These are phyloP conservation scores for Termitomyces sp. DNA, from an alignment of 768 basidiomycete genomes.

Conservation along the genomic window DNA sequence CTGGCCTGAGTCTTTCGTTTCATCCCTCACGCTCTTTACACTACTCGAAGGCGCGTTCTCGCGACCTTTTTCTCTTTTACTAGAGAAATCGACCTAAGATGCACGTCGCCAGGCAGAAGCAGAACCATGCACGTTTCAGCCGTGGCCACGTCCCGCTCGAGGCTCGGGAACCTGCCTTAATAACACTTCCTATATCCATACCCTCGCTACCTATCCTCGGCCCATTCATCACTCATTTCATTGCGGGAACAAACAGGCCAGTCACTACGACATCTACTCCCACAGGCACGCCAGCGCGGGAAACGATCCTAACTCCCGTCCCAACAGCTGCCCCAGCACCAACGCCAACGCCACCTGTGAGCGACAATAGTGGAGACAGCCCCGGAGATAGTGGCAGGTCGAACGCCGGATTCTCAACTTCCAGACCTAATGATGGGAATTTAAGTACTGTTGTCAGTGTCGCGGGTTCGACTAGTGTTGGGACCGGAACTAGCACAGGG, in stretches of 20 bases:
- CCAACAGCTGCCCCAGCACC: slow-evolving; percentile 14
- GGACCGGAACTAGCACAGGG: slow-evolving; percentile 8
- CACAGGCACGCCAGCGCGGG: slow-evolving; percentile 8
- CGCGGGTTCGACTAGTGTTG: slow-evolving; percentile 6
- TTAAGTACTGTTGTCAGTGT: neutral
- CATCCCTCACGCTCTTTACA: slow-evolving; percentile 22
- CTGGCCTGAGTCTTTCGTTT: neutral
- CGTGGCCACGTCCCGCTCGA: slow-evolving; percentile 13
- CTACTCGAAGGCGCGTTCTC: neutral
- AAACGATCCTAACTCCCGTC: slow-evolving; percentile 16
- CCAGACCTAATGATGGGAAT: neutral
- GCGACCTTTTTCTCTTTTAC: neutral
- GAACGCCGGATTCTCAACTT: slow-evolving; percentile 5
- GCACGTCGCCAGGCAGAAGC: slow-evolving; percentile 10
- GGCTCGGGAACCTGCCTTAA: slow-evolving; percentile 38
- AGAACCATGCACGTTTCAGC: slow-evolving; percentile 7
- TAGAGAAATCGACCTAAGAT: slow-evolving; percentile 5
- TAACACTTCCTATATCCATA: slow-evolving; percentile 35
- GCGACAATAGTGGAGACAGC: slow-evolving; percentile 1
- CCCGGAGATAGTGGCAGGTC: neutral
- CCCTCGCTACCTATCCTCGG: slow-evolving; percentile 41
- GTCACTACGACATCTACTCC: slow-evolving; percentile 15
- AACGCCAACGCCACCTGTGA: slow-evolving; percentile 3
- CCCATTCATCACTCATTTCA: slow-evolving; percentile 33
- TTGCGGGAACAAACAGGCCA: slow-evolving; percentile 26